Percentiles rank a stretch among this genome's conserved stretches.
These are phyloP conservation scores for Naganishia sp. DNA, from an alignment of 1,284 basidiomycete species.

Conservation along the genomic window DNA sequence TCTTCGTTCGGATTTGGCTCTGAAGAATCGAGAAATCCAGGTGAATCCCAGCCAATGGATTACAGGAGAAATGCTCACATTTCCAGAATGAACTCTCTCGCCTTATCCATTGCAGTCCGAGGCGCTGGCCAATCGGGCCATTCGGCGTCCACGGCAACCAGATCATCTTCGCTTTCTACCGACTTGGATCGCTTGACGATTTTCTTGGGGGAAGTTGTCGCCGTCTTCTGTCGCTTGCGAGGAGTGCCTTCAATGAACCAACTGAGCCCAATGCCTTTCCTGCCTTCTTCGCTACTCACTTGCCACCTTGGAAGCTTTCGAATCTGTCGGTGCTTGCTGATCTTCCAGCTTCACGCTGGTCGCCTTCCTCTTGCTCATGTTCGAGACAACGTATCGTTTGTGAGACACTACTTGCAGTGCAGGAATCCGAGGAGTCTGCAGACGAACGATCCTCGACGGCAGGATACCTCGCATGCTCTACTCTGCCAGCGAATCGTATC, in stretches of 20 bases:
- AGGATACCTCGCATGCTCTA: neutral
- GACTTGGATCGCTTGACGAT: constrained; percentile 5
- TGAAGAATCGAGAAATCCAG: constrained; percentile 12
- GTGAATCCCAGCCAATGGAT: neutral
- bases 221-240: constrained; percentile 24
- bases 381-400: neutral
- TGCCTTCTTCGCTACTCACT: too few species aligned
- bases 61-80: constrained; percentile 36
- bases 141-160: constrained; percentile 16
- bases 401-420: neutral
- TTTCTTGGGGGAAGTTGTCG: neutral
- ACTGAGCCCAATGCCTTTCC: too few species aligned
- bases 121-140: constrained; percentile 48
- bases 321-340: too few species aligned
- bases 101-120: constrained; percentile 35
- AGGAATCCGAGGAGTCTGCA: neutral
- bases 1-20: constrained; percentile 37
- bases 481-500: neutral
- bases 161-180: neutral
- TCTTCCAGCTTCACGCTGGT: neutral
- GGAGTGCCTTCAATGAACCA: neutral
- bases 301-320: too few species aligned
- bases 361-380: constrained; percentile 5
- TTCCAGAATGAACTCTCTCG: constrained; percentile 43
- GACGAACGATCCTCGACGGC: neutral